Conservation (phyloP, 2,329 filamentous ascomycete genomes). For the Paecilomyces formosus region DNA sequence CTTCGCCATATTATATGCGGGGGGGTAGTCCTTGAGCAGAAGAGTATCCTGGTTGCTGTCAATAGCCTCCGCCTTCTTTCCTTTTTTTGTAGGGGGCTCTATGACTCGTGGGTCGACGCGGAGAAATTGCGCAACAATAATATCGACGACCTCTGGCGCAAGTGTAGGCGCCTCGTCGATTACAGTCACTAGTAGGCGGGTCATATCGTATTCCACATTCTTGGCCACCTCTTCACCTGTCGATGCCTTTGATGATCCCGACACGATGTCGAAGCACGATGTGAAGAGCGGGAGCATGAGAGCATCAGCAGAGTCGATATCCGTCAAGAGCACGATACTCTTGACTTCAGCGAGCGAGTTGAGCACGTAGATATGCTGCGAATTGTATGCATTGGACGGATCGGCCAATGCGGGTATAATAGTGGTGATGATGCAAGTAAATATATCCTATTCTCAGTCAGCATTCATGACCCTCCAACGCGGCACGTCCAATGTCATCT, state of each 20-base stretch:
- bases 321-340: slow-evolving; percentile 84
- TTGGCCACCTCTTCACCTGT: slow-evolving; percentile 79
- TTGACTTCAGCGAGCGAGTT: slow-evolving; percentile 86
- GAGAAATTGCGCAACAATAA: slow-evolving; percentile 92
- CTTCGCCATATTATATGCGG: slow-evolving; percentile 94
- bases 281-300: slow-evolving; percentile 78
- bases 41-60: slow-evolving; percentile 77
- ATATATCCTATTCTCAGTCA: slow-evolving; percentile 64
- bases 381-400: slow-evolving; percentile 82
- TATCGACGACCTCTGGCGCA: slow-evolving; percentile 75
- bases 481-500: slow-evolving; percentile 2
- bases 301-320: slow-evolving; percentile 73
- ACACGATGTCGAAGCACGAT: slow-evolving; percentile 85
- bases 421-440: slow-evolving; percentile 75
- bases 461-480: neutral
- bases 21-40: slow-evolving; percentile 77
- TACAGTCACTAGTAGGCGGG: slow-evolving; percentile 71
- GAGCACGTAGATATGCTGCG: slow-evolving; percentile 86
- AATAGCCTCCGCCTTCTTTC: slow-evolving; percentile 47
- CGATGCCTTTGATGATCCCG: slow-evolving; percentile 64
- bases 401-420: slow-evolving; percentile 81
- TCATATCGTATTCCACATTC: slow-evolving; percentile 91
- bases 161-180: slow-evolving; percentile 79
- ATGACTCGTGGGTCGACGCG: slow-evolving; percentile 65
- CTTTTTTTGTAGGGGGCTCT: slow-evolving; percentile 48